Evolutionary conservation across 495 filamentous ascomycete genomes (phyloP).

Genomic region (Penicillium herquei): DNA sequence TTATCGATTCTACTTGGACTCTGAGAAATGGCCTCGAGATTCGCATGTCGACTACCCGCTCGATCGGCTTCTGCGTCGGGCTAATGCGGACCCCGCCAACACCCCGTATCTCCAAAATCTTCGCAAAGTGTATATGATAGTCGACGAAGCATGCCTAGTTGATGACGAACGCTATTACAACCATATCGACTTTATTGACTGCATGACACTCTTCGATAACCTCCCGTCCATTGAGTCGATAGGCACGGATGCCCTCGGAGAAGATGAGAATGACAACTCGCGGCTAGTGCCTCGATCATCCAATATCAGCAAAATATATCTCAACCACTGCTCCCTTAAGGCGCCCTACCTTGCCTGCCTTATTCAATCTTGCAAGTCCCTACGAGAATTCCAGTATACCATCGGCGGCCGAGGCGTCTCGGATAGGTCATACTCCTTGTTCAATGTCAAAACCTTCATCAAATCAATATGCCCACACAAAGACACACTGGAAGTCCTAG

Average conservation of each 20-base stretch:
- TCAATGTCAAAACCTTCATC: conserved; percentile 23
- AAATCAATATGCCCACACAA: conserved; percentile 21
- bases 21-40: not conserved
- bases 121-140: conserved; percentile 18
- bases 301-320: conserved; percentile 18
- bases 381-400: conserved; percentile 20
- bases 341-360: conserved; percentile 11
- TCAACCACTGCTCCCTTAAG: conserved; percentile 17
- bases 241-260: conserved; percentile 14
- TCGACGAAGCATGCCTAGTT: conserved; percentile 2
- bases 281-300: conserved; percentile 4
- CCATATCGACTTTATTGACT: conserved; percentile 10
- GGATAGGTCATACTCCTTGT: conserved; percentile 4
- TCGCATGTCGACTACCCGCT: conserved; percentile 9
- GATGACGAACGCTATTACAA: conserved; percentile 19
- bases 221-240: conserved; percentile 28
- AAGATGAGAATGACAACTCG: conserved; percentile 2
- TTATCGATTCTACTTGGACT: not conserved
- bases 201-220: conserved; percentile 9
- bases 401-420: conserved; percentile 17
- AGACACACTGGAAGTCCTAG: conserved; percentile 23
- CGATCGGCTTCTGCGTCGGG: conserved; percentile 12
- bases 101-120: conserved; percentile 25
- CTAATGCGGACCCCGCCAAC: conserved; percentile 5
- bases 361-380: conserved; percentile 18